Evolutionary conservation across 768 basidiomycete species (phyloP).

Genomic region (Fibroporia radiculosa): DNA sequence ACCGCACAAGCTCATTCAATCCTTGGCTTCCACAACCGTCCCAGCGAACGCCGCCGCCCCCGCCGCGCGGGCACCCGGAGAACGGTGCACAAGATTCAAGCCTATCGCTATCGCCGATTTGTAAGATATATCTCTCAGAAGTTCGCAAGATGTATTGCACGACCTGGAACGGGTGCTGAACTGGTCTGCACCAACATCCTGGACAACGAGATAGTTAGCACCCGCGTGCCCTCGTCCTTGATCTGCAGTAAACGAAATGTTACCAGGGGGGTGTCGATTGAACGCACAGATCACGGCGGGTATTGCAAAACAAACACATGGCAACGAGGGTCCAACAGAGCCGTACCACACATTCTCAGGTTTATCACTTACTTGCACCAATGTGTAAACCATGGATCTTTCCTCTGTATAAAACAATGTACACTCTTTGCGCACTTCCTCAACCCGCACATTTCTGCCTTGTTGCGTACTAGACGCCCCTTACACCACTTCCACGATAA

Average conservation of each 20-base stretch:
- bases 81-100: too few relatives aligned
- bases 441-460: background rate
- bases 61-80: background rate
- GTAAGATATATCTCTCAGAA: background rate
- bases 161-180: too few relatives aligned
- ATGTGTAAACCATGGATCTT: background rate
- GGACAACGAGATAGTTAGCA: too few relatives aligned
- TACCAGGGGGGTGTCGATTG: too few relatives aligned
- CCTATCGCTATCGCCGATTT: too few relatives aligned
- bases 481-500: conserved; percentile 14
- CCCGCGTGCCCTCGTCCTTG: too few relatives aligned
- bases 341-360: background rate
- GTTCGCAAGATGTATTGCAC: background rate
- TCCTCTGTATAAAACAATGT: background rate
- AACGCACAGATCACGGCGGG: too few relatives aligned
- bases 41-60: background rate
- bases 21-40: background rate
- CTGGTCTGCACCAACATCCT: too few relatives aligned
- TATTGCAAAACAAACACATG: too few relatives aligned
- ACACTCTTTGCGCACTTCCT: background rate
- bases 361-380: background rate
- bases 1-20: background rate
- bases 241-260: too few relatives aligned
- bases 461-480: background rate
- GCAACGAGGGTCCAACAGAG: too few relatives aligned